Conservation (phyloP, 495 filamentous ascomycete genomes). For the Xylaria grammica region DNA sequence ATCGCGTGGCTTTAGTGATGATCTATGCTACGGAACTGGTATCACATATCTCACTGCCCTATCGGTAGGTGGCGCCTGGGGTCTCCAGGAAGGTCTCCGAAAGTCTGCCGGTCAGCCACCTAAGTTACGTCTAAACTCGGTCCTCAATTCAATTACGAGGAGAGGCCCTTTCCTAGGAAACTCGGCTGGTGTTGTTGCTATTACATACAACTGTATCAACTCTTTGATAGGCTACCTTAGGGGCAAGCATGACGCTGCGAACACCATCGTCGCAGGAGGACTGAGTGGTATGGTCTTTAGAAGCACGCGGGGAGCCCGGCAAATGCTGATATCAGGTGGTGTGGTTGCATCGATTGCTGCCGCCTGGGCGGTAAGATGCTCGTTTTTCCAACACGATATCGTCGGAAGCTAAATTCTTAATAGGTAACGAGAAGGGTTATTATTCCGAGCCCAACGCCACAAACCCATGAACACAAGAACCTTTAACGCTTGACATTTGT, state of each 20-base stretch:
- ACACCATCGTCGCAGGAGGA: slow-evolving; percentile 82
- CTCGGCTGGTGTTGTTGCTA: slow-evolving; percentile 89
- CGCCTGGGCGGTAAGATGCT: slow-evolving; percentile 78
- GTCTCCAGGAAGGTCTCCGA: slow-evolving; percentile 82
- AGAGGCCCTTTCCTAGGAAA: slow-evolving; percentile 97
- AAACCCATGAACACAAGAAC: slow-evolving; percentile 22
- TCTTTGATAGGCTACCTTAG: slow-evolving; percentile 83
- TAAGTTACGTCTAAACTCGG: slow-evolving; percentile 88
- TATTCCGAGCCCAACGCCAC: slow-evolving; percentile 44
- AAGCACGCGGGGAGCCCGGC: slow-evolving; percentile 85
- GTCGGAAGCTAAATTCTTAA: slow-evolving; percentile 22
- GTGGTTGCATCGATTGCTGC: slow-evolving; percentile 86
- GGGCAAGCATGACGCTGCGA: slow-evolving; percentile 89
- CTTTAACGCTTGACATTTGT: slow-evolving; percentile 22
- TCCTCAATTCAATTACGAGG: slow-evolving; percentile 89
- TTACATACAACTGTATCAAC: slow-evolving; percentile 94
- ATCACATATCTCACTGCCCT: slow-evolving; percentile 88
- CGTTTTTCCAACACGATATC: not conserved
- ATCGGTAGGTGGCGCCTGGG: slow-evolving; percentile 89
- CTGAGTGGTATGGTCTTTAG: slow-evolving; percentile 95
- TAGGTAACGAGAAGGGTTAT: slow-evolving; percentile 65
- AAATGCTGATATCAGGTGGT: slow-evolving; percentile 90
- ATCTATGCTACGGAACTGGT: slow-evolving; percentile 96
- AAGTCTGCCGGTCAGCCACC: slow-evolving; percentile 77
- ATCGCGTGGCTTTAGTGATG: slow-evolving; percentile 95